Conservation (phyloP, 2,329 filamentous ascomycete genomes). For the Colletotrichum sp. region DNA sequence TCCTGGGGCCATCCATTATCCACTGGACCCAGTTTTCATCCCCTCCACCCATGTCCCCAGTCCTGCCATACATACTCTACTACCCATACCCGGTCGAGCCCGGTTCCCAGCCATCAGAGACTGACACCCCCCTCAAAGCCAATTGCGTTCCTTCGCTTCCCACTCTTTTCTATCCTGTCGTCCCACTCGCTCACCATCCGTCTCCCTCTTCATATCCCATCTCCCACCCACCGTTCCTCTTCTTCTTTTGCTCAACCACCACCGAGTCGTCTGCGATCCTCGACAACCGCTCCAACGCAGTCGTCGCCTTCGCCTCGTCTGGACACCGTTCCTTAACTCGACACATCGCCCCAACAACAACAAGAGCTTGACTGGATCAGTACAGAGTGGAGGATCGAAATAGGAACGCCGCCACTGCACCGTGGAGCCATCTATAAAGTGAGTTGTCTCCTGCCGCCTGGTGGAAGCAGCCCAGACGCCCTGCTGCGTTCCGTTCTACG, state of each 20-base stretch:
- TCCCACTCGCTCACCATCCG: conserved; percentile 4
- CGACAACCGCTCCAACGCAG: neutral
- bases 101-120: conserved; percentile 17
- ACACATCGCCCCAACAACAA: neutral
- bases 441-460: neutral
- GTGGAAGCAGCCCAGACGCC: neutral
- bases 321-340: neutral
- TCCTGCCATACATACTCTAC: neutral
- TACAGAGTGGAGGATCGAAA: neutral
- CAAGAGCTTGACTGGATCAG: neutral
- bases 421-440: neutral
- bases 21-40: neutral
- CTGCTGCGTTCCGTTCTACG: neutral
- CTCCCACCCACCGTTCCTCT: neutral
- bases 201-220: conserved; percentile 13
- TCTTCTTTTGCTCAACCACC: neutral
- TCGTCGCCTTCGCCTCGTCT: neutral
- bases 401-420: neutral
- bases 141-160: conserved; percentile 18
- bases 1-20: neutral
- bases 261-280: neutral
- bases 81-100: neutral
- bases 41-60: neutral
- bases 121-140: conserved; percentile 13
- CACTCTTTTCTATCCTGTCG: conserved; percentile 14